Evolutionary conservation across 805 yeast species (phyloP).

Genomic region (Candida nonsorbophila): DNA sequence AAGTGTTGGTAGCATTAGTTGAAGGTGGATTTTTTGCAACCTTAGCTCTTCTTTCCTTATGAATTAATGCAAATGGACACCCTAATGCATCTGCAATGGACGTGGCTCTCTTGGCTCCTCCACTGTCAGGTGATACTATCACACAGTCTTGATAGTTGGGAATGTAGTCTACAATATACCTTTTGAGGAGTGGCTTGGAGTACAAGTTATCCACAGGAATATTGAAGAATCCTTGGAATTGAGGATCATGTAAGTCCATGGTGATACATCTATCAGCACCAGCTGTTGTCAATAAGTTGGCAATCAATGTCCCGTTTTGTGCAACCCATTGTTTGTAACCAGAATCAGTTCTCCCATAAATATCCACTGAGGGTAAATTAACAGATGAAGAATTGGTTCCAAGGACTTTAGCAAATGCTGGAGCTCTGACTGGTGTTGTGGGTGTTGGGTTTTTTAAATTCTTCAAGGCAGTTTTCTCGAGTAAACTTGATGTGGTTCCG

Average conservation of each 20-base stretch:
- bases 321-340: slow-evolving; percentile 95
- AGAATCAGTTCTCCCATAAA: slow-evolving; percentile 41
- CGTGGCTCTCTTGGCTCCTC: slow-evolving; percentile 97
- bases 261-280: slow-evolving; percentile 97
- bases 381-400: slow-evolving; percentile 29
- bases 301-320: slow-evolving; percentile 89
- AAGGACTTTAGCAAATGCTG: slow-evolving; percentile 6
- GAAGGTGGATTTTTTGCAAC: slow-evolving; percentile 28
- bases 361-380: slow-evolving; percentile 28
- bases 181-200: slow-evolving; percentile 81
- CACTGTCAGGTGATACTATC: slow-evolving; percentile 96
- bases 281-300: slow-evolving; percentile 79
- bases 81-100: slow-evolving; percentile 88
- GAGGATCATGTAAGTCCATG: slow-evolving; percentile 97
- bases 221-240: slow-evolving; percentile 95
- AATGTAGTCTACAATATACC: slow-evolving; percentile 71
- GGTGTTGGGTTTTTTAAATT: slow-evolving; percentile 5
- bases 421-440: slow-evolving; percentile 3
- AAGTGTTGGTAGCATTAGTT: slow-evolving; percentile 11
- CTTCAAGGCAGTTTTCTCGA: slow-evolving; percentile 8
- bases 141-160: slow-evolving; percentile 83
- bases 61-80: slow-evolving; percentile 88
- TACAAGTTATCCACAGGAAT: slow-evolving; percentile 93
- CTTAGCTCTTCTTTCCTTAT: slow-evolving; percentile 76
- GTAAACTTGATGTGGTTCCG: too few relatives aligned